A percentile compares a stretch with the other conserved stretches of the same genome.
Evolutionary conservation across 2,329 filamentous ascomycete genomes (phyloP).

Genomic region (Xylaria sp.): DNA sequence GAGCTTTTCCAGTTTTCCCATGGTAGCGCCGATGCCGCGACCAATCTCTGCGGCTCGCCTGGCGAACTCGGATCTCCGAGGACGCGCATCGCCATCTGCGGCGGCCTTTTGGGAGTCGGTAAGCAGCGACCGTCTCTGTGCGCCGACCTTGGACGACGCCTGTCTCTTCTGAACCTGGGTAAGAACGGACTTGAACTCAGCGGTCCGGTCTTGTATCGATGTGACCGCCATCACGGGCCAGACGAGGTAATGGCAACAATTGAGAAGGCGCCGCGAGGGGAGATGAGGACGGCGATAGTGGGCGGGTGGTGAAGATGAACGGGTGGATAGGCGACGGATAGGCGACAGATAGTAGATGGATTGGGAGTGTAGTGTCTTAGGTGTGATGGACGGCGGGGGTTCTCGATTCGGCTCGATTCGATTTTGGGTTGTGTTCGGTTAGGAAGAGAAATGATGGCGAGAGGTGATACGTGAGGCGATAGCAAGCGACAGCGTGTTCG

Average conservation of each 20-base stretch:
- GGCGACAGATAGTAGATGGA: neutral
- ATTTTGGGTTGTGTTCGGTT: neutral
- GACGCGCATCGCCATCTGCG: conserved; percentile 64
- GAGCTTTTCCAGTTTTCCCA: conserved; percentile 93
- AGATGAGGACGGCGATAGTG: neutral
- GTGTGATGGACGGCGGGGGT: neutral
- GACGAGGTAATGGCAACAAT: conserved; percentile 9
- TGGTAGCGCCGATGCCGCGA: conserved; percentile 88
- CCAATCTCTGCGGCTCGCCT: conserved; percentile 92
- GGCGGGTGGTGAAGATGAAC: neutral
- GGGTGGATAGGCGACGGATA: no score
- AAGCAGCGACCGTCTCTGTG: conserved; percentile 84
- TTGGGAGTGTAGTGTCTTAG: no score
- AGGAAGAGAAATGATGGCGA: neutral
- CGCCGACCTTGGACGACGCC: conserved; percentile 78
- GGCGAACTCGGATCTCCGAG: conserved; percentile 89
- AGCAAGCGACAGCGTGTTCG: conserved; percentile 4
- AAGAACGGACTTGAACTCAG: conserved; percentile 93
- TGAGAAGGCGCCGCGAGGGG: neutral
- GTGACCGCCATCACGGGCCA: conserved; percentile 67
- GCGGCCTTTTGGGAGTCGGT: conserved; percentile 76
- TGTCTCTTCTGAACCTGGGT: conserved; percentile 85
- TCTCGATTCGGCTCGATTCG: neutral
- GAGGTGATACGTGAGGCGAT: neutral
- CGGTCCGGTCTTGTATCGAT: conserved; percentile 95